Conservation (phyloP, 345 rosid species). For the Raphanus raphanistrum region DNA sequence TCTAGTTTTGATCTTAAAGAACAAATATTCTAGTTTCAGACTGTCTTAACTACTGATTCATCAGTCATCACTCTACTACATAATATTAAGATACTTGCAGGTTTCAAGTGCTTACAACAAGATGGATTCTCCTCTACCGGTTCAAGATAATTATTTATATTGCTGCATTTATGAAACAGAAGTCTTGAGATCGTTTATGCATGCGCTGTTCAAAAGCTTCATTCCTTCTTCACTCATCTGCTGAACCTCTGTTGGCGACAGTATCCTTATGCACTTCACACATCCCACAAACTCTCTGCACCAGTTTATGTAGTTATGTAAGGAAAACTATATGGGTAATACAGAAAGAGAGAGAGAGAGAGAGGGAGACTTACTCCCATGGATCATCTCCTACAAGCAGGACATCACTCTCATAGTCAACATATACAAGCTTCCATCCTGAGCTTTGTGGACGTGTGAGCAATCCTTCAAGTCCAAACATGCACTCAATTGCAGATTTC, state of each 20-base stretch:
- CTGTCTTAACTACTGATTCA: background rate
- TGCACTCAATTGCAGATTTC: slow-evolving; percentile 78
- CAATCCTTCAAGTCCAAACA: slow-evolving; percentile 94
- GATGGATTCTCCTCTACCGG: slow-evolving; percentile 14
- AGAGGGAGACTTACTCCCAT: slow-evolving; percentile 78
- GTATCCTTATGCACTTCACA: slow-evolving; percentile 95
- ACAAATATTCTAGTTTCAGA: background rate
- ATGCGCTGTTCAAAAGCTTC: slow-evolving; percentile 82
- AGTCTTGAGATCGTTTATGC: slow-evolving; percentile 49
- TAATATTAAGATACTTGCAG: slow-evolving; percentile 23
- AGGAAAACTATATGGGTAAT: slow-evolving; percentile 1
- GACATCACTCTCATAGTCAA: slow-evolving; percentile 94
- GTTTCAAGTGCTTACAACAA: slow-evolving; percentile 35
- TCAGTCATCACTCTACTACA: slow-evolving; percentile 16
- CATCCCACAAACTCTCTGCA: slow-evolving; percentile 92
- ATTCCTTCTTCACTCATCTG: slow-evolving; percentile 99
- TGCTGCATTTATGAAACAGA: slow-evolving; percentile 34
- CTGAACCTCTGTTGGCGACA: slow-evolving; percentile 94
- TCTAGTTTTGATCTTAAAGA: background rate
- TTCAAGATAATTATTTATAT: background rate
- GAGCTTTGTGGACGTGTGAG: slow-evolving; percentile 78
- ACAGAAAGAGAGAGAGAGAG: slow-evolving; percentile 8
- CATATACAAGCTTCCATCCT: slow-evolving; percentile 94
- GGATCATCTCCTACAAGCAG: slow-evolving; percentile 98
- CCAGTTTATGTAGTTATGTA: background rate